A percentile compares a stretch with the other conserved stretches of the same genome.
Conservation (phyloP, 176 grass and related monocot genomes). For the Carex kokanica region DNA sequence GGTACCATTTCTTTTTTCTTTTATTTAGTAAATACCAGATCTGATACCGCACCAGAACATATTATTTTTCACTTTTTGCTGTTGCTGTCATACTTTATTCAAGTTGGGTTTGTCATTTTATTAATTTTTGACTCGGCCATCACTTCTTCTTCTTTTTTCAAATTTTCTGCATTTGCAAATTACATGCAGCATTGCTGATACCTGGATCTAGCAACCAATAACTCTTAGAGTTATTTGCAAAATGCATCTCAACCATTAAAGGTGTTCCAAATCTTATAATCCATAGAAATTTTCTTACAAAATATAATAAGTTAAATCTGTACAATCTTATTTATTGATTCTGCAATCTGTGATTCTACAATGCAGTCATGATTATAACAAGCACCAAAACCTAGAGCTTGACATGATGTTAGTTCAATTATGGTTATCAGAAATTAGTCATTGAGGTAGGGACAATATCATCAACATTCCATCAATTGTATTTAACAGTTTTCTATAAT, state of each 20-base stretch:
- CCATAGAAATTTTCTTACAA: too few relatives aligned
- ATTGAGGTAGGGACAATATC: not conserved
- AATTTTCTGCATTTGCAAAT: not conserved
- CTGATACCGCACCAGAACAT: not conserved
- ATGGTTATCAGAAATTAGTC: not conserved
- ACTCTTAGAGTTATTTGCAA: too few relatives aligned
- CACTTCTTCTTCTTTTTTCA: not conserved
- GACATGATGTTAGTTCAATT: not conserved
- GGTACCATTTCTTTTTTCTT: slow-evolving; percentile 31
- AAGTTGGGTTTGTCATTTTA: not conserved
- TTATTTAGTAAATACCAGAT: not conserved
- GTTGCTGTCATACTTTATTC: not conserved
- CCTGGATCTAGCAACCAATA: too few relatives aligned
- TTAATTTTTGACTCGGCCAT: not conserved
- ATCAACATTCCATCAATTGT: not conserved
- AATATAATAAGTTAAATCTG: not conserved
- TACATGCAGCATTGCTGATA: not conserved
- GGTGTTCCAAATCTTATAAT: too few relatives aligned
- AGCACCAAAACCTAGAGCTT: not conserved
- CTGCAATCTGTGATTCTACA: too few relatives aligned
- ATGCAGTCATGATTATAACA: not conserved
- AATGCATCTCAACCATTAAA: too few relatives aligned
- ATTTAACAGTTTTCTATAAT: not conserved
- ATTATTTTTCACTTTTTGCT: not conserved
- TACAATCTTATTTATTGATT: not conserved